Evolutionary conservation across 1,139 yeast species (phyloP).

Genomic region (Suhomyces taliae): DNA sequence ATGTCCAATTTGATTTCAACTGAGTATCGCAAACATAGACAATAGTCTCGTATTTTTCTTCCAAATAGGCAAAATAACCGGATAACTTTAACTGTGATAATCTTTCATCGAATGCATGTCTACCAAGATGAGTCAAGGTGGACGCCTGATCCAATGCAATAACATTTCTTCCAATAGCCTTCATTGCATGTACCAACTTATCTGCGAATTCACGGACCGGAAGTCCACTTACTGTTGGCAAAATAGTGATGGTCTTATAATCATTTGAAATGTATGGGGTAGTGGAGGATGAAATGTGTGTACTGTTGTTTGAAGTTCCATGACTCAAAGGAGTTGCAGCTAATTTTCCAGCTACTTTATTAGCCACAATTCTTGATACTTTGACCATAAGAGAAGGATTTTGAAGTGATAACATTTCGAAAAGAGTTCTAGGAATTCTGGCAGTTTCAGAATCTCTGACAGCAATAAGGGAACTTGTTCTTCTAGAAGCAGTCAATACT

Average conservation of each 20-base stretch:
- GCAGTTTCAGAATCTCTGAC: slow-evolving; percentile 94
- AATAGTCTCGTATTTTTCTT: slow-evolving; percentile 83
- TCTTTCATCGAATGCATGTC: slow-evolving; percentile 85
- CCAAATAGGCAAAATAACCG: slow-evolving; percentile 88
- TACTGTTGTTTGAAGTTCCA: slow-evolving; percentile 1
- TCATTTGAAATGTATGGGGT: slow-evolving; percentile 40
- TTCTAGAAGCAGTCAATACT: slow-evolving; percentile 78
- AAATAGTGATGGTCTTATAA: slow-evolving; percentile 78
- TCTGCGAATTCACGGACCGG: slow-evolving; percentile 87
- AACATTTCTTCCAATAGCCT: slow-evolving; percentile 70
- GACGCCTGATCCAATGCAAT: slow-evolving; percentile 81
- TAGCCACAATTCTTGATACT: slow-evolving; percentile 85
- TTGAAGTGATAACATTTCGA: slow-evolving; percentile 79
- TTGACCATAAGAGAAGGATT: slow-evolving; percentile 91
- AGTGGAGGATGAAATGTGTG: slow-evolving; percentile 26
- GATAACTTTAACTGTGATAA: slow-evolving; percentile 80
- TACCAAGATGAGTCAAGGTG: slow-evolving; percentile 76
- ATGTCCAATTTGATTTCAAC: slow-evolving; percentile 84
- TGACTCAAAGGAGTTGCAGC: not conserved
- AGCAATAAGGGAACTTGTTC: slow-evolving; percentile 77
- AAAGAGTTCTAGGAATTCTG: slow-evolving; percentile 83
- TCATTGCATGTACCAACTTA: slow-evolving; percentile 66
- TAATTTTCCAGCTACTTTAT: slow-evolving; percentile 45
- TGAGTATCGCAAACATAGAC: slow-evolving; percentile 87
- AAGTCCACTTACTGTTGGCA: slow-evolving; percentile 76